Conservation (phyloP, 345 rosid genomes). For the Cardamine chenopodiifolia region DNA sequence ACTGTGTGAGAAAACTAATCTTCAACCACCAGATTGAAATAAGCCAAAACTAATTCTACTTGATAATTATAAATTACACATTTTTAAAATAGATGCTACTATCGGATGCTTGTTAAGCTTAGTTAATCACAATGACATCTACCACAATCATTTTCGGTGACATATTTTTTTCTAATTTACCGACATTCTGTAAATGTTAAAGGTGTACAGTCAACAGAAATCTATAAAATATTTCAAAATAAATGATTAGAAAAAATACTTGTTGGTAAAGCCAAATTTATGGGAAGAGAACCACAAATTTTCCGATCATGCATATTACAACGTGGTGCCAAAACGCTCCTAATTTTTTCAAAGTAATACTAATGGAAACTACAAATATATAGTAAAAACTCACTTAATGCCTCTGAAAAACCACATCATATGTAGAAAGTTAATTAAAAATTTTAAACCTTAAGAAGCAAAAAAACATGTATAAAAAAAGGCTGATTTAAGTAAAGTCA, state of each 20-base stretch:
- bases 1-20: constrained; percentile 41
- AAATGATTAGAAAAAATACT: constrained; percentile 11
- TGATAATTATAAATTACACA: background rate
- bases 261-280: constrained; percentile 21
- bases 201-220: constrained; percentile 15
- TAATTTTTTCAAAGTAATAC: constrained; percentile 9
- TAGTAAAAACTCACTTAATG: constrained; percentile 4
- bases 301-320: constrained; percentile 25
- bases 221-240: constrained; percentile 24
- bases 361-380: constrained; percentile 22
- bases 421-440: constrained; percentile 18
- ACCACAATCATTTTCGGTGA: constrained; percentile 27
- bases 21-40: constrained; percentile 43
- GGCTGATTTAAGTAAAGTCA: constrained; percentile 32
- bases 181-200: constrained; percentile 27
- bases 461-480: constrained; percentile 7
- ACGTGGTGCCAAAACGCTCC: constrained; percentile 39
- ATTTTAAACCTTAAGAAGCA: background rate
- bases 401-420: constrained; percentile 1
- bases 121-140: constrained; percentile 40
- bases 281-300: constrained; percentile 33
- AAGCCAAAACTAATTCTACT: constrained; percentile 15
- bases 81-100: constrained; percentile 15
- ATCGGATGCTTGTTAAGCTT: constrained; percentile 38
- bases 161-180: constrained; percentile 14